These are phyloP conservation scores for Rhizodiscina lignyota DNA, from an alignment of 495 filamentous ascomycete species.

Conservation along the genomic window DNA sequence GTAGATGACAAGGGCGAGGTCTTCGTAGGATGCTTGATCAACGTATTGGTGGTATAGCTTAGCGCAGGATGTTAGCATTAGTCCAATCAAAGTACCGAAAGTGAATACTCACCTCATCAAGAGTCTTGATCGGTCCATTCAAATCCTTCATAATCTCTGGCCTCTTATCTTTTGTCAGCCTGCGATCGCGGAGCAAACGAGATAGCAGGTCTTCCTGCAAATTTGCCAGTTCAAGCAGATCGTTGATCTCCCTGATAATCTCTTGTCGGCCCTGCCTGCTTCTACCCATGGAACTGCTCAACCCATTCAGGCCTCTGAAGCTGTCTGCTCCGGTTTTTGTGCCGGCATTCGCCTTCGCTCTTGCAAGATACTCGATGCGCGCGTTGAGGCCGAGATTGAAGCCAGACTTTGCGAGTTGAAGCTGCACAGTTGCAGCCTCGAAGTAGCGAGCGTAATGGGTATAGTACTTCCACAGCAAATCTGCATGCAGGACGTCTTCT, in stretches of 20 bases:
- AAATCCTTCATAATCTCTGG: constrained; percentile 44
- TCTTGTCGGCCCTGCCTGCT: constrained; percentile 60
- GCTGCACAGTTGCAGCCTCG: constrained; percentile 73
- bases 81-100: constrained; percentile 1
- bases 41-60: constrained; percentile 84
- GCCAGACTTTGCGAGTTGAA: constrained; percentile 62
- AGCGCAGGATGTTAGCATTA: constrained; percentile 4
- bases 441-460: constrained; percentile 62
- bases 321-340: constrained; percentile 35
- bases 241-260: constrained; percentile 64
- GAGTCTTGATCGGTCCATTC: constrained; percentile 52
- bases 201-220: constrained; percentile 88
- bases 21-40: constrained; percentile 76
- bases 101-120: constrained; percentile 53
- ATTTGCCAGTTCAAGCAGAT: constrained; percentile 80
- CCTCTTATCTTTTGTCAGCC: constrained; percentile 43
- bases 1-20: constrained; percentile 83
- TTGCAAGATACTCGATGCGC: constrained; percentile 75
- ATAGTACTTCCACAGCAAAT: constrained; percentile 87
- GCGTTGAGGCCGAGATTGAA: constrained; percentile 59
- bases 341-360: constrained; percentile 73
- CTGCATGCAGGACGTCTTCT: constrained; percentile 55
- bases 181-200: constrained; percentile 52
- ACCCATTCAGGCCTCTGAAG: neutral
- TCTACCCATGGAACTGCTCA: neutral